Percentiles rank a stretch among this genome's conserved stretches.
Conservation (phyloP, 1,284 basidiomycete genomes). For the Tilletia walkeri region DNA sequence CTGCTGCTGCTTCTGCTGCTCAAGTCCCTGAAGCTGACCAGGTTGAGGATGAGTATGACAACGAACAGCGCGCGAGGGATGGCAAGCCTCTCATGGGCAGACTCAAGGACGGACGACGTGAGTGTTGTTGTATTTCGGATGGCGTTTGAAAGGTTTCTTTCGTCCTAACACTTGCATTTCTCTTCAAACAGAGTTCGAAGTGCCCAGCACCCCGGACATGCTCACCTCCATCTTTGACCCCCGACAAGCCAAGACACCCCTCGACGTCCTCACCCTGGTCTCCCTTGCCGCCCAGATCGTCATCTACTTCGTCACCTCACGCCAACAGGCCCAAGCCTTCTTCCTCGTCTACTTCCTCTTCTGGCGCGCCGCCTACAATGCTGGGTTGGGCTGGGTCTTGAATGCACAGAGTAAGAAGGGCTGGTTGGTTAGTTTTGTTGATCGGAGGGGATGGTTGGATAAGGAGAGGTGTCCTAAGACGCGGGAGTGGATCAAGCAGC, state of each 20-base stretch:
- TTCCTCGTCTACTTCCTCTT: conserved; percentile 86
- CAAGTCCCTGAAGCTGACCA: too few species aligned
- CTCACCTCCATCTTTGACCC: conserved; percentile 87
- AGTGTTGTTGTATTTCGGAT: too few species aligned
- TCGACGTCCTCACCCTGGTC: conserved; percentile 81
- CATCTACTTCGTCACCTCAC: conserved; percentile 67
- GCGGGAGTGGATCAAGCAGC: conserved; percentile 77
- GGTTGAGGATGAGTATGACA: too few species aligned
- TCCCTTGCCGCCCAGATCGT: conserved; percentile 75
- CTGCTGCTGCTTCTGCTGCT: too few species aligned
- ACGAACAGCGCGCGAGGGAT: too few species aligned
- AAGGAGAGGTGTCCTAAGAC: conserved; percentile 65
- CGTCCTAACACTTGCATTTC: background rate
- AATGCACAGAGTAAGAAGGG: conserved; percentile 89
- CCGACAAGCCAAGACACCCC: conserved; percentile 79
- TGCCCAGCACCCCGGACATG: conserved; percentile 93
- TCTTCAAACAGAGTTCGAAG: conserved; percentile 73
- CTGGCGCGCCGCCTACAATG: conserved; percentile 89
- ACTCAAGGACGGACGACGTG: conserved; percentile 16
- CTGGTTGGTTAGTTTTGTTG: conserved; percentile 83
- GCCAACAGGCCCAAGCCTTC: conserved; percentile 59
- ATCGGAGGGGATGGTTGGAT: conserved; percentile 83
- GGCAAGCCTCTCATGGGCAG: conserved; percentile 12
- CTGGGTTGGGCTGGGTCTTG: conserved; percentile 86
- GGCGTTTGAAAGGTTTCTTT: too few species aligned